Conservation (phyloP, 768 basidiomycete species). For the Chlorophyllum brunneum region DNA sequence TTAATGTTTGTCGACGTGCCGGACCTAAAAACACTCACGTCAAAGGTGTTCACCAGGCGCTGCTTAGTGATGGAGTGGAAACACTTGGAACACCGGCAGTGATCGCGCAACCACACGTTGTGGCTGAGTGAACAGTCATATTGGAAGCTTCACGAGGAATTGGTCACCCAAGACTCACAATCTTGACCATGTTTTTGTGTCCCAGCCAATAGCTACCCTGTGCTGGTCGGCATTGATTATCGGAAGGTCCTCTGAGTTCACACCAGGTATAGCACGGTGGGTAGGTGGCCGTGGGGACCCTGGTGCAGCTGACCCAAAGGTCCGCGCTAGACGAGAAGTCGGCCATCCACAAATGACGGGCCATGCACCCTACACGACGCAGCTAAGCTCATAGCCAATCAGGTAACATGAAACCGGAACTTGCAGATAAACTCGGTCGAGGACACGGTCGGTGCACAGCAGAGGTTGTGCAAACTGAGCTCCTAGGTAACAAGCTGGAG, state of each 20-base stretch:
- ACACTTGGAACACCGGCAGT: constrained; percentile 84
- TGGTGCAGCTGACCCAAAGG: constrained; percentile 22
- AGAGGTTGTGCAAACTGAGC: not conserved
- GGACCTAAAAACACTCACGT: constrained; percentile 41
- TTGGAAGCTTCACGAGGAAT: not conserved
- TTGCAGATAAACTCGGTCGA: not conserved
- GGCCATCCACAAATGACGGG: not conserved
- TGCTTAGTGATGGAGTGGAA: constrained; percentile 90
- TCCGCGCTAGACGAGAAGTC: not conserved
- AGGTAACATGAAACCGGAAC: not conserved
- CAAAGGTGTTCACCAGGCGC: constrained; percentile 81
- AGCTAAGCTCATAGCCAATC: not conserved
- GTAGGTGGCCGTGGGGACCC: constrained; percentile 12
- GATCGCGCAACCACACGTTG: constrained; percentile 88
- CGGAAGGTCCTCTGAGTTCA: constrained; percentile 41
- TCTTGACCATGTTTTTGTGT: constrained; percentile 65
- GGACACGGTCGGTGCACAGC: not conserved
- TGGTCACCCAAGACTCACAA: constrained; percentile 50
- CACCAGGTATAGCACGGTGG: constrained; percentile 19
- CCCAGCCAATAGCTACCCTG: constrained; percentile 71
- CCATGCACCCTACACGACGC: not conserved
- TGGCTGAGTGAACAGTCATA: constrained; percentile 50
- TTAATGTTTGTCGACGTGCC: not conserved
- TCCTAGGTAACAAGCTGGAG: not conserved
- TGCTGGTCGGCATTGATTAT: constrained; percentile 51